These are phyloP conservation scores for Carex parvula DNA, from an alignment of 176 grass and related monocot genomes.

Conservation along the genomic window DNA sequence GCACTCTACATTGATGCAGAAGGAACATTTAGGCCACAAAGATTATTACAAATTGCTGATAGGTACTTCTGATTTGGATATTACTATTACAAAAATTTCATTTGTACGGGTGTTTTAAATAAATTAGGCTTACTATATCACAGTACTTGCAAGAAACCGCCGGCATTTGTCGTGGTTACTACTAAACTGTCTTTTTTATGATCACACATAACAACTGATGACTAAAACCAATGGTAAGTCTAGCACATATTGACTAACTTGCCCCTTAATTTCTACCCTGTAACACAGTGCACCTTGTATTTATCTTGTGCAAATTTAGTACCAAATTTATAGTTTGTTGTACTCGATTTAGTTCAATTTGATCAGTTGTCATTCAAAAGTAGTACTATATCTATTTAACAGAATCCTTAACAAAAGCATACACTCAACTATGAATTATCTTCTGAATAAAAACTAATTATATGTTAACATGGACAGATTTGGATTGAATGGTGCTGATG, in stretches of 20 bases:
- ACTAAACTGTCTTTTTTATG: not conserved
- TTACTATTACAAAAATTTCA: not conserved
- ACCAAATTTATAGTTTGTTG: not conserved
- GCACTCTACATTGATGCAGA: constrained; percentile 90
- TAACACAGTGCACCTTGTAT: not conserved
- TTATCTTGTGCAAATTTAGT: not conserved
- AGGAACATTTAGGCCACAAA: constrained; percentile 87
- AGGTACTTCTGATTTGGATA: constrained; percentile 34
- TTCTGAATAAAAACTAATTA: constrained; percentile 1
- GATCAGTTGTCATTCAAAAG: not conserved
- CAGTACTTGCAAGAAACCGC: not conserved
- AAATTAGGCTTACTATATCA: not conserved
- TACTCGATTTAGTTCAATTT: not conserved
- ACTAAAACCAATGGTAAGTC: not conserved
- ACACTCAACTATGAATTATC: not conserved
- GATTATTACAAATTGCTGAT: constrained; percentile 87
- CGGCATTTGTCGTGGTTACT: constrained; percentile 7
- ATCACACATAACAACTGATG: not conserved
- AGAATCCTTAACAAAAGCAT: not conserved
- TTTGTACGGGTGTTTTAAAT: not conserved
- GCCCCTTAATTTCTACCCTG: not conserved
- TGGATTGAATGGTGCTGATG: constrained; percentile 93
- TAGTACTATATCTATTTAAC: not conserved
- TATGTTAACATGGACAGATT: constrained; percentile 43
- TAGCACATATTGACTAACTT: not conserved